Evolutionary conservation across 2,329 filamentous ascomycete genomes (phyloP), one percentile per base, ranked within the genome.

Genomic region (Colletotrichum phormii): DNA sequence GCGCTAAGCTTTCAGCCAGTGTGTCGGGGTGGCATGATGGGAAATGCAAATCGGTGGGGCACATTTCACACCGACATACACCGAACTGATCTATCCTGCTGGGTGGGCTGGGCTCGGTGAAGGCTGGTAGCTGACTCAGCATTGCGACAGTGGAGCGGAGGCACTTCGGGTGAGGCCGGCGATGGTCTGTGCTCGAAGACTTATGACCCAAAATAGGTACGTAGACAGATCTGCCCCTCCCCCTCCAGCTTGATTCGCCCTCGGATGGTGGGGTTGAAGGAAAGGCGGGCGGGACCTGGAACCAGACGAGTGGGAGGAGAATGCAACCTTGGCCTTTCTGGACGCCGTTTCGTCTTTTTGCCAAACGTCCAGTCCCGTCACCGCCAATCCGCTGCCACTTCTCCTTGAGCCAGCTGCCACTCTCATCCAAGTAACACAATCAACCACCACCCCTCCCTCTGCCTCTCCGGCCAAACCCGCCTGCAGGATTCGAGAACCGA

Each of bases 271-370:
- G 70, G 70, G 70, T 60, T n/a, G 18, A 31, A 15, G 5, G 42
- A 49, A 15, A 11, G 42, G 11, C 54, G 37, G 51, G 51, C 58
- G 58, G 68, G 35, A 65, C 24, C 33, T 22, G 42, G 26, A 31
- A 62, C 60, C 57, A 22, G 60, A n/a, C 13, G 29, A 53, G 46
- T 53, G 42, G 60, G 66, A 66, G 55, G 51, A 67, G 18, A 62
- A 63, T 67, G 64, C 69, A 71, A 71, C 69, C 64, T 71, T 71
- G 69, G 69, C 69, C 69, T 71, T 71, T 67, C 71, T 71, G 60
- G 49, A 49, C 37, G 54, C 51, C 66, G 71, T 65, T 65, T 65
- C 61, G 70, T 31, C 55, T 61, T 64, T 64, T 64, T 42, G 22
- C 60, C 64, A 59, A 35, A 49, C 33, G n/a, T 53, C 67, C 64